phyloP scores from a whole-genome alignment of 2,329 filamentous ascomycete species.

The Pseudocercospora pini-densiflorae region DNA sequence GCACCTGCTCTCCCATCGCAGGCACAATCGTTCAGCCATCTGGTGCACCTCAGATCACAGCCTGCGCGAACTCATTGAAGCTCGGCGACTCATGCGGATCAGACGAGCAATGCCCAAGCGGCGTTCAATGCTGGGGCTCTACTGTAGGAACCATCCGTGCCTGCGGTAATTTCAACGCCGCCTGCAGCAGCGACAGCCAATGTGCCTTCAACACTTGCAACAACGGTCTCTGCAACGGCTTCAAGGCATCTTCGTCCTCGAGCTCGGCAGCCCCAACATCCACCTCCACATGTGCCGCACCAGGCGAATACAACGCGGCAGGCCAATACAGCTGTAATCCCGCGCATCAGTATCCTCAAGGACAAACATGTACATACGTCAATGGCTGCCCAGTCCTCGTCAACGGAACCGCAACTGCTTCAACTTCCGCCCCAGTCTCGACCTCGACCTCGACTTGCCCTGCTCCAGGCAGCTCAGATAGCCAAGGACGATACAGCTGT shows the following conservation, averaged over 20 bases:
- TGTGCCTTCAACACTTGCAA: conserved; percentile 36
- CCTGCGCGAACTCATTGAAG: conserved; percentile 26
- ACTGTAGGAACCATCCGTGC: conserved; percentile 21
- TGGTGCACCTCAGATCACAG: conserved; percentile 23
- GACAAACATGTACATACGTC: conserved; percentile 8
- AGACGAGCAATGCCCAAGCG: conserved; percentile 26
- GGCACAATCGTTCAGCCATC: conserved; percentile 23
- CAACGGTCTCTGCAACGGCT: conserved; percentile 32
- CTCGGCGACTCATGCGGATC: conserved; percentile 29
- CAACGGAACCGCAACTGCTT: conserved; percentile 2
- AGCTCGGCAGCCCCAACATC: conserved; percentile 8
- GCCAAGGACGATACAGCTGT: conserved; percentile 1
- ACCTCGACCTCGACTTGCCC: not conserved
- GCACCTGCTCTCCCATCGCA: conserved; percentile 14
- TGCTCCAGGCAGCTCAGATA: not conserved
- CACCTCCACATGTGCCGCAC: conserved; percentile 9
- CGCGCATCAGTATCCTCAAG: conserved; percentile 15
- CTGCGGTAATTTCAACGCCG: conserved; percentile 35
- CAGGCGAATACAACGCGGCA: conserved; percentile 6
- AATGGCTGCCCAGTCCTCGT: conserved; percentile 15
- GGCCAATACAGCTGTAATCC: conserved; percentile 18
- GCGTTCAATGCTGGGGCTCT: conserved; percentile 29
- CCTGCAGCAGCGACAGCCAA: conserved; percentile 27
- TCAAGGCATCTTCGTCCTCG: conserved; percentile 19
- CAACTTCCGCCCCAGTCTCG: not conserved